Evolutionary conservation across 148 eudicot species (phyloP).

Genomic region (Camellia japonica): DNA sequence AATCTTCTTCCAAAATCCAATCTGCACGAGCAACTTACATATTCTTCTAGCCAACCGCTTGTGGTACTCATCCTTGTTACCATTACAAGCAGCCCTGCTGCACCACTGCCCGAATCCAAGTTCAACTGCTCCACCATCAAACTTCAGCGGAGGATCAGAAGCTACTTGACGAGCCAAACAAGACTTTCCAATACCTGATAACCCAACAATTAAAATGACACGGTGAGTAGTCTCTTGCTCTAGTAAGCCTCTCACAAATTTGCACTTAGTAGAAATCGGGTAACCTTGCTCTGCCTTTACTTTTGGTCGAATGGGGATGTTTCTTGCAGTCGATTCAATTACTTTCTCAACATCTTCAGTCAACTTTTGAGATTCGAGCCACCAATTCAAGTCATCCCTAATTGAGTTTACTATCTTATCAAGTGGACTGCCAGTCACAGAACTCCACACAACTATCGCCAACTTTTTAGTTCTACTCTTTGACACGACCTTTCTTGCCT

Average conservation of each 20-base stretch:
- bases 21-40: slow-evolving; percentile 16
- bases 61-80: slow-evolving; percentile 17
- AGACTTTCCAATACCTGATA: slow-evolving; percentile 17
- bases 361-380: slow-evolving; percentile 20
- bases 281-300: slow-evolving; percentile 15
- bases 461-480: slow-evolving; percentile 12
- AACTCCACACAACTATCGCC: slow-evolving; percentile 15
- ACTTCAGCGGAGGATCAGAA: slow-evolving; percentile 14
- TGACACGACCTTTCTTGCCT: slow-evolving; percentile 11
- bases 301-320: background rate
- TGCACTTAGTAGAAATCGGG: slow-evolving; percentile 17
- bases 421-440: slow-evolving; percentile 15
- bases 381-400: slow-evolving; percentile 14
- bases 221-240: slow-evolving; percentile 8
- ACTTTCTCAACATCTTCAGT: slow-evolving; percentile 12
- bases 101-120: slow-evolving; percentile 22
- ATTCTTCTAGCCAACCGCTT: slow-evolving; percentile 16
- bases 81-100: slow-evolving; percentile 16
- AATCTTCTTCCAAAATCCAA: slow-evolving; percentile 15
- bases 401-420: slow-evolving; percentile 12
- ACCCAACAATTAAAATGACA: slow-evolving; percentile 19
- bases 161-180: slow-evolving; percentile 23
- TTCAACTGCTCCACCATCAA: slow-evolving; percentile 19
- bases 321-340: slow-evolving; percentile 15
- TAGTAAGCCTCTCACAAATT: slow-evolving; percentile 2